Evolutionary conservation across 768 basidiomycete genomes (phyloP), one percentile per base, ranked within the genome.

Genomic region (Hemileccinum impolitum): DNA sequence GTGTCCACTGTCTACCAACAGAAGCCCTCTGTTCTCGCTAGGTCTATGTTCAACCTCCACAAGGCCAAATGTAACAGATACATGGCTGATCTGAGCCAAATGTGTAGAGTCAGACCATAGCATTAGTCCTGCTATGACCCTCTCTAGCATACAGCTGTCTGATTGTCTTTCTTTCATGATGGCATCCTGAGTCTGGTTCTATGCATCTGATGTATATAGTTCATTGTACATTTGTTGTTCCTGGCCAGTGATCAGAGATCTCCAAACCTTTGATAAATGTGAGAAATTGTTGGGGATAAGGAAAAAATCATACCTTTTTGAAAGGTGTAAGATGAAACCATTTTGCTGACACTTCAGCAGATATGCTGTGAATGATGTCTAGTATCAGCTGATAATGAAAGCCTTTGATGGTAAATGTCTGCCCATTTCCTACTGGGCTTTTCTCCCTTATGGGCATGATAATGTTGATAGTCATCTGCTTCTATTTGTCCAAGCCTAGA

Each of bases 241-340:
- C 12, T 41, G 18, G 4, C 47, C 54, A 21, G 40, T 42, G 14
- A 40, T 6, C 0, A 48, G 47, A 1, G 47, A 54, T n/a, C 17
- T n/a, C 40, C 40, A 41, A 3, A 41, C 15, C 25, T 37, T 37
- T 25, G 37, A 18, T 9, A 17, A 18, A 17, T 10, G 9, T 18
- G 17, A 18, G 18, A 37, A 17, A 10, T 11, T 37, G 36, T 12
- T 4, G n/a, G 17, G 17, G 10, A 19, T 18, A 15, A 9, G 10
- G 5, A 18, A 18, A 18, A 18, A 12, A 2, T 19, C 53, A 55
- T 30, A 56, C 53, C 11, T 47, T 52, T 39, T 52, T 52, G 50
- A 60, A 67, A 0, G 65, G 65, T 0, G 45, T 58, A 3, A 58
- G 57, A 45, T 67, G 63, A 25, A 67, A 60, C 34, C 31, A 40